phyloP scores from a whole-genome alignment of 805 yeast species.

The Metschnikowia chrysomelidarum region DNA sequence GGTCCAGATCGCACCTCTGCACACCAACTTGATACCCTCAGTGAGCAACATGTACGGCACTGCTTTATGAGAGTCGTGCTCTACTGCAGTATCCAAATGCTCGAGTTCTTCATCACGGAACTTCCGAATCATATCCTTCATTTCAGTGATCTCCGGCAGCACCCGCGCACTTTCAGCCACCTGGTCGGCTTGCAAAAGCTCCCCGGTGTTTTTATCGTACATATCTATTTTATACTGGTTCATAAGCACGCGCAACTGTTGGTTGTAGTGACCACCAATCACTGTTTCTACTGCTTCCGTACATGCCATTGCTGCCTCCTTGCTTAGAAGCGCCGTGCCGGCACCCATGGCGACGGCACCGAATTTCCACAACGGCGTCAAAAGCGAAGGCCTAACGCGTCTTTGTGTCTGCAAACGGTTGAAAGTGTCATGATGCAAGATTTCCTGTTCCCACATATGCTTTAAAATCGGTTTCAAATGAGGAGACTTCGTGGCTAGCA shows the following conservation, averaged over 20 bases:
- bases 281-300: slow-evolving; percentile 99
- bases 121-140: slow-evolving; percentile 62
- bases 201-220: slow-evolving; percentile 35
- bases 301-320: slow-evolving; percentile 99
- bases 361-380: slow-evolving; percentile 90
- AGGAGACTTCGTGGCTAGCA: slow-evolving; percentile 68
- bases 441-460: slow-evolving; percentile 99
- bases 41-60: slow-evolving; percentile 88
- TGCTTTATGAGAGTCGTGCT: slow-evolving; percentile 89
- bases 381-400: slow-evolving; percentile 84
- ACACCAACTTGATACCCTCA: slow-evolving; percentile 78
- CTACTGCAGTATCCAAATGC: slow-evolving; percentile 91
- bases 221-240: slow-evolving; percentile 57
- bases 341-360: slow-evolving; percentile 89
- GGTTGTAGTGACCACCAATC: slow-evolving; percentile 93
- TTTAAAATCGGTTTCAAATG: slow-evolving; percentile 73
- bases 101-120: slow-evolving; percentile 95
- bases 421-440: slow-evolving; percentile 86
- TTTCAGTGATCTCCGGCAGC: slow-evolving; percentile 53
- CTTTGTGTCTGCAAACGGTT: slow-evolving; percentile 70
- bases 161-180: slow-evolving; percentile 26
- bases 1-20: slow-evolving; percentile 85
- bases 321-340: slow-evolving; percentile 80
- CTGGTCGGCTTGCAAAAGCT: slow-evolving; percentile 21
- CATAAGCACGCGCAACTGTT: slow-evolving; percentile 74